Base-by-base conservation (phyloP, 1,139 yeast species). In the Fermentozyma sake region DNA sequence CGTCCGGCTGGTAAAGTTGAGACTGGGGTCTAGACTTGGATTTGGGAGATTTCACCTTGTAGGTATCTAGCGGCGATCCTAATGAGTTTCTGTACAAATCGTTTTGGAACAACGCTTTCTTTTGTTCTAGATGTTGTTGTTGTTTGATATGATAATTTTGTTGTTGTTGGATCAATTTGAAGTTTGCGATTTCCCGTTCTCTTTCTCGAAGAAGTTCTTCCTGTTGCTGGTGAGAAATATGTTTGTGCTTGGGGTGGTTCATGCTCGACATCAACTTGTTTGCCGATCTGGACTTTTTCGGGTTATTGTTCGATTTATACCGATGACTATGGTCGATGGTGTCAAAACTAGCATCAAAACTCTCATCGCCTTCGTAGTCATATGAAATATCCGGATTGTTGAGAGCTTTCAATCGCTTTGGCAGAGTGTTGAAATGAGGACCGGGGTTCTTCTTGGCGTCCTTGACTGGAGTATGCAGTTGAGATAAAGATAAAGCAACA, bases 151-250 rank as follows among this genome's bases (percentile, higher is more conserved):
- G 55, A 37, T 55, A 54, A 20, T 46, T 44, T 28, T 56, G 60
- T 27, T 58, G 63, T 32, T 55, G 59, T 33, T 58, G 62, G 35
- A 59, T 44, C 20, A 38, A 28, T 33, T 48, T 55, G 33, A 58
- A 56, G 26, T 50, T 42, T 32, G 57, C 65, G 22, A 57, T 50
- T 35, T 61, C 68, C 19, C 44, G 45, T 31, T 59, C 62, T 26
- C 54, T 47, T 16, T 44, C 48, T 22, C 33, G 23, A 9, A 37
- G 22, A 18, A 38, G 17, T 14, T 46, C 53, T 24, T 50, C 53
- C 12, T 33, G 44, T 16, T 37, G 42, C 17, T 42, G 43, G 23
- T 29, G 43, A 22, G 40, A 30, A 17, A 38, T 28, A 20, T 38
- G 38, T 26, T 48, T 48, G 23, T 39, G 35, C 25, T 42, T 46